Conservation (phyloP, 305 asterid genomes). For the Rubia balearica region DNA sequence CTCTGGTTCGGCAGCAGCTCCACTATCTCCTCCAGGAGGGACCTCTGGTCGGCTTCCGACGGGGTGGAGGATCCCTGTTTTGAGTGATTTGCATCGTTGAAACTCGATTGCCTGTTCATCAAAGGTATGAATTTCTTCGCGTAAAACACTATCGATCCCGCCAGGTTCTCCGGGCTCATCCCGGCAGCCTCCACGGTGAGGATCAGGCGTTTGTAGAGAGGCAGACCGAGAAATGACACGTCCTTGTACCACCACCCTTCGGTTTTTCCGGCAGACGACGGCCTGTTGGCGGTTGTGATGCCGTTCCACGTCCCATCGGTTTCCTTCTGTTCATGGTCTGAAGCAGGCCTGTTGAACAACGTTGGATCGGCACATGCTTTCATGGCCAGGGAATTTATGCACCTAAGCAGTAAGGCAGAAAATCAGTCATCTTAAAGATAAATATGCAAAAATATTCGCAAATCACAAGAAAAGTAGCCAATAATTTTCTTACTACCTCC, state of each 20-base stretch:
- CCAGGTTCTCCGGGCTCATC: slow-evolving; percentile 50
- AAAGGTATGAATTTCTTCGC: slow-evolving; percentile 72
- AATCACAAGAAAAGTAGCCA: too few relatives aligned
- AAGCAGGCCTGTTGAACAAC: slow-evolving; percentile 46
- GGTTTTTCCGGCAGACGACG: slow-evolving; percentile 16
- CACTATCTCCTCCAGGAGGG: slow-evolving; percentile 73
- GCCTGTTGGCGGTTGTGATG: slow-evolving; percentile 32
- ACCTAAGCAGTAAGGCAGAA: slow-evolving; percentile 21
- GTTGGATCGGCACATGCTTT: slow-evolving; percentile 67
- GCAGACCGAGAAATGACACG: slow-evolving; percentile 62
- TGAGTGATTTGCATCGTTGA: slow-evolving; percentile 39
- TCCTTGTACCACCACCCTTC: slow-evolving; percentile 96
- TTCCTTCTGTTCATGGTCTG: slow-evolving; percentile 19
- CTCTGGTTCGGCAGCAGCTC: slow-evolving; percentile 55
- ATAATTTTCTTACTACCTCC: too few relatives aligned
- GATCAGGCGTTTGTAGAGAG: slow-evolving; percentile 59
- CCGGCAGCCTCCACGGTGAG: slow-evolving; percentile 62
- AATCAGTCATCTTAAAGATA: too few relatives aligned
- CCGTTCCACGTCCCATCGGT: slow-evolving; percentile 57
- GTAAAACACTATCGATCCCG: slow-evolving; percentile 66
- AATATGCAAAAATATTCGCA: too few relatives aligned
- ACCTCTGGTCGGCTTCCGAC: slow-evolving; percentile 71
- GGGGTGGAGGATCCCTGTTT: slow-evolving; percentile 52
- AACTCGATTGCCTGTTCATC: slow-evolving; percentile 65
- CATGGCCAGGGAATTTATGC: slow-evolving; percentile 69